Evolutionary conservation across 306 rosid species (phyloP).

Genomic region (Hippophae gyantsensis): DNA sequence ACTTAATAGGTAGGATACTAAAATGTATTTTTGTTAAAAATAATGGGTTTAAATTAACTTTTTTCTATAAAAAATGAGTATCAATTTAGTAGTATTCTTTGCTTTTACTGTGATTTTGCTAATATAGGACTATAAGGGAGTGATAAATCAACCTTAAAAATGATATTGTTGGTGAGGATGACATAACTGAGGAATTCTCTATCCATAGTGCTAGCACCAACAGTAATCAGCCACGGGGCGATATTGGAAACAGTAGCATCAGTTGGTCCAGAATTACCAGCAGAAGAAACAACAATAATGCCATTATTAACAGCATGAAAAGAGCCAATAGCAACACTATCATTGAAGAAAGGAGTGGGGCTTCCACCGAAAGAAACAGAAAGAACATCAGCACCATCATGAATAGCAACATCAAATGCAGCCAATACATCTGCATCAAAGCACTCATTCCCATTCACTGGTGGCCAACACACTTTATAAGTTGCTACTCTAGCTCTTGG

Average conservation of each 20-base stretch:
- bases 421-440: slow-evolving; percentile 78
- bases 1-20: too few relatives aligned
- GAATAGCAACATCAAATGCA: slow-evolving; percentile 66
- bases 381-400: slow-evolving; percentile 68
- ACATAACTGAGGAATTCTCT: slow-evolving; percentile 58
- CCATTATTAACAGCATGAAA: slow-evolving; percentile 72
- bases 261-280: slow-evolving; percentile 70
- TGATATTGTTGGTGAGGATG: slow-evolving; percentile 40
- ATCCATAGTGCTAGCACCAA: slow-evolving; percentile 88
- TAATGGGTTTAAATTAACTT: too few relatives aligned
- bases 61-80: too few relatives aligned
- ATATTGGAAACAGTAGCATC: slow-evolving; percentile 43
- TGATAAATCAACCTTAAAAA: slow-evolving; percentile 35
- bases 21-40: too few relatives aligned
- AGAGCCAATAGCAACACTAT: slow-evolving; percentile 71
- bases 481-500: slow-evolving; percentile 75
- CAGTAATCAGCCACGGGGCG: slow-evolving; percentile 77
- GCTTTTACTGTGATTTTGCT: too few relatives aligned
- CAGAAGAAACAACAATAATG: slow-evolving; percentile 76
- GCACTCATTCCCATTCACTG: slow-evolving; percentile 41
- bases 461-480: slow-evolving; percentile 94
- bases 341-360: slow-evolving; percentile 35
- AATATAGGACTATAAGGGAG: background rate
- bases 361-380: slow-evolving; percentile 71
- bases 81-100: too few relatives aligned